Evolutionary conservation across 2,329 filamentous ascomycete species (phyloP), one percentile per base, ranked within the genome.

Genomic region (Pleurostoma richardsiae): DNA sequence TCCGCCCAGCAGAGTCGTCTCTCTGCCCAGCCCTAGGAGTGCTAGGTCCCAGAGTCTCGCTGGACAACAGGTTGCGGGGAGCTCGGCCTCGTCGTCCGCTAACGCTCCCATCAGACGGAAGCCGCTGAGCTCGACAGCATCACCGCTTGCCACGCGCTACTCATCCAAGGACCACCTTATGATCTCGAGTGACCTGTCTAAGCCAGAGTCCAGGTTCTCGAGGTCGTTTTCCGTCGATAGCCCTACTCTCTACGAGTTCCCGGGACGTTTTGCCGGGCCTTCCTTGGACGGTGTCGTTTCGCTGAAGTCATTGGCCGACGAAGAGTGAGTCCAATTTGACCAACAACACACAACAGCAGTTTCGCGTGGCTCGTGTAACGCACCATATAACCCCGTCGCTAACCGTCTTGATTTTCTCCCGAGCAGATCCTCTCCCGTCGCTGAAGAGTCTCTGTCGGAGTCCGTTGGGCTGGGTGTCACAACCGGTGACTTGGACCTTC

Each of bases 71-170:
- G 19, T 19, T 19, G 19, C 19, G 19, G 19, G 19, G 19, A 19
- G 19, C 19, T 19, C 19, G 19, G 19, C 19, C 19, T 19, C 51
- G 40, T 55, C 51, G 52, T 54, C 53, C 49, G 61, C 48, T 40
- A 43, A 45, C 40, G 48, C 55, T 39, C 61, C 67, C 52, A 77
- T 84, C 64, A 76, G 75, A 59, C 74, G 82, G 52, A 84, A 85
- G 66, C 81, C 82, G 46, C 61, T 85, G 50, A 82, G 80, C 40
- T 67, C 70, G 6, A 74, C 74, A 30, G 77, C 76, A 42, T 79
- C 76, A 38, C 69, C 73, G 49, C 59, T 77, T 53, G 74, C 71
- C 44, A 69, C 71, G 31, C 66, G 73, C 50, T 77, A 71, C 61
- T 76, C 73, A 28, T 67, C 70, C 29, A 64, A 62, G 48, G 62